Base-by-base conservation (phyloP, 768 basidiomycete species). In the Leccinellum albellum region DNA sequence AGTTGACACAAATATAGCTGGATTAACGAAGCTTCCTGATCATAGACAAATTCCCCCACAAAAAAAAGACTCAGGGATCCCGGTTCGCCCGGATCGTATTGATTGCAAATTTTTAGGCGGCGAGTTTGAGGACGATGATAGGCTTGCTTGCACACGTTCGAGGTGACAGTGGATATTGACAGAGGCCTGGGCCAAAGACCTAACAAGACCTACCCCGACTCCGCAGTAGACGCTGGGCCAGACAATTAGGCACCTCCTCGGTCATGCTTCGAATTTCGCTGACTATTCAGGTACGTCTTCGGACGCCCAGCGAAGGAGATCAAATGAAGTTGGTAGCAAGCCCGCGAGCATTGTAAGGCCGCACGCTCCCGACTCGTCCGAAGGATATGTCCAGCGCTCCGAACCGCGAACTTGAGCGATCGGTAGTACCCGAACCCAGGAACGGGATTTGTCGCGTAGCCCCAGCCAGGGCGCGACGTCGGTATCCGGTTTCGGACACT, bases 401-500 rank as follows among this genome's bases (percentile, higher is more conserved):
- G n/a, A 10, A 0, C 65, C 80, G 37, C 37, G 37, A 40, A 40
- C n/a, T n/a, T 0, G 37, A 37, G 37, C 37, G 33, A 17, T 35
- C 33, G 33, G 33, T 78, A 66, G 59, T 55, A 32, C 59, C 66
- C 50, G 32, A 69, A 75, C 51, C 51, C 57, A 28, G 52, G 54
- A 56, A 63, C 52, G 21, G 57, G 62, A n/a, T n/a, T n/a, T n/a
- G 67, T 70, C 7, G 42, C 64, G 1, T 57, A 69, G 13, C 32
- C 4, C 40, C 17, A 56, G 58, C n/a, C 69, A 28, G 28, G 28
- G 28, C 28, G 28, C 28, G 73, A 82, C 48, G n/a, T n/a, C n/a
- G n/a, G n/a, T n/a, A n/a, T n/a, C 48, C 70, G 78, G 47, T 78
- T 78, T 64, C 71, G 75, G 58, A 74, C 75, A n/a, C 70, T 82